phyloP scores from a whole-genome alignment of 2,329 filamentous ascomycete species.

The Aureobasidium melanogenum region DNA sequence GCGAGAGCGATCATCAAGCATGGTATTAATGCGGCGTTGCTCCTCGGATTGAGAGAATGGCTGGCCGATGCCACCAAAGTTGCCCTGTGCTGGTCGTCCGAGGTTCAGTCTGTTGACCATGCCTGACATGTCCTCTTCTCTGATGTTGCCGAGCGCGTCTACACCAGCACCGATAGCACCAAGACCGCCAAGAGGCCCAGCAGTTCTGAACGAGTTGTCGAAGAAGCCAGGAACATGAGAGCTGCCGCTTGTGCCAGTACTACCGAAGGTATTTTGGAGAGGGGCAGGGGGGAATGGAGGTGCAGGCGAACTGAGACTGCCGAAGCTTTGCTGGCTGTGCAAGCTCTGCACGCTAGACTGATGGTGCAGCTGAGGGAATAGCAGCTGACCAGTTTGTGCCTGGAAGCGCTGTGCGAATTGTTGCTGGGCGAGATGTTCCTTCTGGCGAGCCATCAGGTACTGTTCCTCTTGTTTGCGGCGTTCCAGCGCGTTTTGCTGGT shows the following conservation, averaged over 20 bases:
- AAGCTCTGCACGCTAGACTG: conserved; percentile 92
- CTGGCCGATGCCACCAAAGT: conserved; percentile 38
- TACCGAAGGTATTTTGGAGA: conserved; percentile 35
- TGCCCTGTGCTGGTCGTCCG: conserved; percentile 36
- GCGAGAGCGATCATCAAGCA: conserved; percentile 52
- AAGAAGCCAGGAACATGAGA: conserved; percentile 55
- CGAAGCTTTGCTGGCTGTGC: conserved; percentile 93
- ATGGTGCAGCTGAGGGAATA: conserved; percentile 66
- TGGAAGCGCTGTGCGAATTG: conserved; percentile 68
- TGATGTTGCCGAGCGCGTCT: conserved; percentile 37
- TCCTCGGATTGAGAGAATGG: conserved; percentile 35
- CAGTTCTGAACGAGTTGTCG: conserved; percentile 46
- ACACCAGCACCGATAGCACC: conserved; percentile 37
- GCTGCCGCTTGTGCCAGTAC: conserved; percentile 13
- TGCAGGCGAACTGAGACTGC: conserved; percentile 78
- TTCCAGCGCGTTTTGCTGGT: conserved; percentile 96
- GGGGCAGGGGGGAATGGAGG: conserved; percentile 48
- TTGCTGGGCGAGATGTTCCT: conserved; percentile 83
- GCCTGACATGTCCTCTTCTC: conserved; percentile 62
- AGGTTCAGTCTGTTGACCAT: conserved; percentile 59
- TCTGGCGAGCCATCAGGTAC: conserved; percentile 90
- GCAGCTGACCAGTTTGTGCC: conserved; percentile 44
- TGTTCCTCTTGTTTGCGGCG: conserved; percentile 97
- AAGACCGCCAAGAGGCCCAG: conserved; percentile 26
- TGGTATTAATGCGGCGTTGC: conserved; percentile 48